A percentile compares a stretch with the other conserved stretches of the same genome.
Evolutionary conservation across 2,329 filamentous ascomycete species (phyloP).

Genomic region (Pseudopyricularia cyperi): DNA sequence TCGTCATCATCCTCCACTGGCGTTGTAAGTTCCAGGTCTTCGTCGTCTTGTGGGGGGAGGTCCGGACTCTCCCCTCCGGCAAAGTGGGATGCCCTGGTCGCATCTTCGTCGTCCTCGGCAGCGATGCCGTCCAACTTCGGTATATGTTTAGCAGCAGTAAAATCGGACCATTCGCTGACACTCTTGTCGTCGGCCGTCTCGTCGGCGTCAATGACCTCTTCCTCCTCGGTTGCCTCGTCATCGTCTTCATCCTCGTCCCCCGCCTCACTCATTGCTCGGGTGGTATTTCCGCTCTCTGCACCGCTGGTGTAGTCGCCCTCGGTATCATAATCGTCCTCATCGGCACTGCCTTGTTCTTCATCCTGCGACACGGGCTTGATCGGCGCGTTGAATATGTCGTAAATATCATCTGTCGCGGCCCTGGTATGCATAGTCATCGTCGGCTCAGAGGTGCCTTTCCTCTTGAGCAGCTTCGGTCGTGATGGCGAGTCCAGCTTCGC

Average conservation of each 20-base stretch:
- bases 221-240: constrained; percentile 31
- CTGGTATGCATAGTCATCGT: constrained; percentile 97
- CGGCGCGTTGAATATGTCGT: constrained; percentile 91
- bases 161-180: constrained; percentile 80
- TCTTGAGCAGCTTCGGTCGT: constrained; percentile 71
- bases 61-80: background rate
- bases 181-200: constrained; percentile 48
- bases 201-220: constrained; percentile 21
- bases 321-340: constrained; percentile 53
- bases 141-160: constrained; percentile 60
- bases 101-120: constrained; percentile 16
- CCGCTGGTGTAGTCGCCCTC: constrained; percentile 72
- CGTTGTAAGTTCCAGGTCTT: constrained; percentile 17
- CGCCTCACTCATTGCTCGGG: constrained; percentile 24
- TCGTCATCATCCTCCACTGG: constrained; percentile 8
- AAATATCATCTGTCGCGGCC: constrained; percentile 93
- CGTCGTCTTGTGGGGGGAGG: background rate
- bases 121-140: constrained; percentile 30
- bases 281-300: constrained; percentile 69
- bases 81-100: background rate
- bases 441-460: constrained; percentile 56
- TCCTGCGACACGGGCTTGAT: constrained; percentile 27
- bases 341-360: constrained; percentile 30
- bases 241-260: constrained; percentile 27
- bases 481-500: constrained; percentile 85